A percentile compares a stretch with the other conserved stretches of the same genome.
Evolutionary conservation across 139 green algal genomes (phyloP).

Genomic region (Marvania coccoides): DNA sequence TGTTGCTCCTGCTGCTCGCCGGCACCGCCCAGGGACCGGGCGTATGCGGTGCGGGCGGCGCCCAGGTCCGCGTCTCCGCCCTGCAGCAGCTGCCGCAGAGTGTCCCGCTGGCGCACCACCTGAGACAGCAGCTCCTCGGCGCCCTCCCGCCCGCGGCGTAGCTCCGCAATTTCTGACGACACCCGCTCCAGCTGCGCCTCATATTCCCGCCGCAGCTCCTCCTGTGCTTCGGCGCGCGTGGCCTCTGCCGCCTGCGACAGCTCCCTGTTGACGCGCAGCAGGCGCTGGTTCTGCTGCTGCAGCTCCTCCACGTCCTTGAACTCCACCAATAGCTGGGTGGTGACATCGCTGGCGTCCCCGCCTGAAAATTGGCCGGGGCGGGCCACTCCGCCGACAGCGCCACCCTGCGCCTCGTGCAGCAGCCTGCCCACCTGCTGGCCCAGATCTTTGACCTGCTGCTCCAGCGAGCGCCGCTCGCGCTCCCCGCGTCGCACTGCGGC

Average conservation of each 20-base stretch:
- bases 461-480: slow-evolving; percentile 14
- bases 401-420: slow-evolving; percentile 25
- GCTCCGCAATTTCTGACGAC: slow-evolving; percentile 13
- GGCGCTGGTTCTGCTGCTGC: slow-evolving; percentile 38
- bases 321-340: slow-evolving; percentile 8
- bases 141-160: neutral
- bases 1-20: neutral
- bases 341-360: slow-evolving; percentile 27
- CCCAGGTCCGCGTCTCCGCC: slow-evolving; percentile 12
- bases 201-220: slow-evolving; percentile 9
- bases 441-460: slow-evolving; percentile 35
- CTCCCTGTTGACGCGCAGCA: slow-evolving; percentile 37
- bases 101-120: slow-evolving; percentile 43
- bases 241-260: slow-evolving; percentile 31
- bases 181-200: slow-evolving; percentile 17
- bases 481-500: slow-evolving; percentile 2
- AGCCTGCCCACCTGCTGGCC: slow-evolving; percentile 26
- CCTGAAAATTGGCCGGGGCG: neutral
- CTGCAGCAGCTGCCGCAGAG: slow-evolving; percentile 35
- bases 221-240: slow-evolving; percentile 1
- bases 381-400: neutral
- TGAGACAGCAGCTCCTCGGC: slow-evolving; percentile 22
- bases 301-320: slow-evolving; percentile 24
- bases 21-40: neutral
- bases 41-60: slow-evolving; percentile 2